These are phyloP conservation scores for Aristolochia californica DNA, from an alignment of 164 flowering plant species.

Conservation along the genomic window DNA sequence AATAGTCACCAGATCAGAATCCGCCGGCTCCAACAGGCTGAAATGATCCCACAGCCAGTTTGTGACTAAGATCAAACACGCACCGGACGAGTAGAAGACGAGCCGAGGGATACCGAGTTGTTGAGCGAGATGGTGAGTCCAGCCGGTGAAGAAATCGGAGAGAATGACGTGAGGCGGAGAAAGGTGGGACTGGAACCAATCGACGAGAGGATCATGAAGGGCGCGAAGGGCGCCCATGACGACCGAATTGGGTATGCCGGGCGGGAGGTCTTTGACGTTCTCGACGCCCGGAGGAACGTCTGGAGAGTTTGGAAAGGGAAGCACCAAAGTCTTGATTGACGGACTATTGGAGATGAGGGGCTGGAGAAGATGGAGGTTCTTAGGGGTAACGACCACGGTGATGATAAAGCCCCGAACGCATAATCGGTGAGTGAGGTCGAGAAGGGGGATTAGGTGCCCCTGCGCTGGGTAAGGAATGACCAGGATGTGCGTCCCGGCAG, in stretches of 20 bases:
- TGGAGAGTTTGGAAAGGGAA: conserved; percentile 53
- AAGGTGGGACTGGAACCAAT: conserved; percentile 40
- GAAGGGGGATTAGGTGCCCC: conserved; percentile 62
- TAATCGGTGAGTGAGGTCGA: conserved; percentile 49
- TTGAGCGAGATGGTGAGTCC: conserved; percentile 21
- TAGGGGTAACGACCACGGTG: conserved; percentile 51
- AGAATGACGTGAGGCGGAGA: conserved; percentile 42
- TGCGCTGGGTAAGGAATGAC: conserved; percentile 65
- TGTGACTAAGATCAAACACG: conserved; percentile 5
- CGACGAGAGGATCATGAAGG: conserved; percentile 25
- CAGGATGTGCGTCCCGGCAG: conserved; percentile 28
- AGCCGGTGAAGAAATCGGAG: conserved; percentile 40
- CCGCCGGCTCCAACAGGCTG: not conserved
- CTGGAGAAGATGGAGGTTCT: conserved; percentile 41
- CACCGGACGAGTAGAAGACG: conserved; percentile 21
- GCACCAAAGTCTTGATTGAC: conserved; percentile 25
- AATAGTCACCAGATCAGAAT: not conserved
- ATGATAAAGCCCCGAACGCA: conserved; percentile 25
- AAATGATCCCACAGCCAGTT: conserved; percentile 9
- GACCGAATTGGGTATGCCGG: conserved; percentile 12
- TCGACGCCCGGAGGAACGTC: conserved; percentile 39
- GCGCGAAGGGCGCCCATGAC: conserved; percentile 21
- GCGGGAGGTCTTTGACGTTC: conserved; percentile 36
- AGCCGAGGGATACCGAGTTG: conserved; percentile 17
- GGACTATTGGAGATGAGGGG: conserved; percentile 33